These are phyloP conservation scores for Talaromyces piceae DNA, from an alignment of 2,329 filamentous ascomycete genomes.

Conservation along the genomic window DNA sequence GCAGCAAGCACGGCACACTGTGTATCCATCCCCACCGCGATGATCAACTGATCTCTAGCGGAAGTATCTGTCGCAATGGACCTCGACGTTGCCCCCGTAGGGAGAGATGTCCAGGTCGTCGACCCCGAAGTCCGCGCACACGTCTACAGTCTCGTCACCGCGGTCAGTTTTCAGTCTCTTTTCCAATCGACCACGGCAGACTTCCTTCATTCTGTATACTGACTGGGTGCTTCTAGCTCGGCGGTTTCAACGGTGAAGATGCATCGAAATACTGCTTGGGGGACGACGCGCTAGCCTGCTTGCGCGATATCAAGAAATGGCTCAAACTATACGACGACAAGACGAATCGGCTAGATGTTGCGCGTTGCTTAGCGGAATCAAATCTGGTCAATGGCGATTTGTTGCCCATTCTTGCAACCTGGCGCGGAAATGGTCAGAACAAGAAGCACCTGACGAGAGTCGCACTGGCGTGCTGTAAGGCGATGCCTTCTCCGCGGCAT, in stretches of 20 bases:
- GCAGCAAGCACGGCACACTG: neutral
- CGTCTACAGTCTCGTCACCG: conserved; percentile 87
- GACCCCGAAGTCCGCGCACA: conserved; percentile 91
- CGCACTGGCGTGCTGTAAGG: conserved; percentile 65
- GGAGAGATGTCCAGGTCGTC: conserved; percentile 52
- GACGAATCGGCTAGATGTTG: conserved; percentile 87
- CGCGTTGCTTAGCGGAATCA: conserved; percentile 81
- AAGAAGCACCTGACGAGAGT: conserved; percentile 71
- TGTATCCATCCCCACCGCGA: neutral
- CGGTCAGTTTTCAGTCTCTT: conserved; percentile 51
- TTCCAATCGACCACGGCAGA: neutral
- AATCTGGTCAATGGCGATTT: conserved; percentile 88
- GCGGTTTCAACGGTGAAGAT: conserved; percentile 71
- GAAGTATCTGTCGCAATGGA: conserved; percentile 29
- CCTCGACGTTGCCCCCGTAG: conserved; percentile 30
- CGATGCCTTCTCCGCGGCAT: neutral
- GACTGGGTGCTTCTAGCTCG: conserved; percentile 55
- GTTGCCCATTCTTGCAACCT: conserved; percentile 77
- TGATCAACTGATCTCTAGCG: conserved; percentile 13
- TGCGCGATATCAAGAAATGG: conserved; percentile 94
- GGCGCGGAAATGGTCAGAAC: conserved; percentile 61
- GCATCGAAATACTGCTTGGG: conserved; percentile 80
- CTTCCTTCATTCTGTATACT: no score
- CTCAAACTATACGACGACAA: conserved; percentile 91
- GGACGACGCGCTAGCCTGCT: conserved; percentile 83